Evolutionary conservation across 768 basidiomycete species (phyloP).

Genomic region (Plicaturopsis crispa): DNA sequence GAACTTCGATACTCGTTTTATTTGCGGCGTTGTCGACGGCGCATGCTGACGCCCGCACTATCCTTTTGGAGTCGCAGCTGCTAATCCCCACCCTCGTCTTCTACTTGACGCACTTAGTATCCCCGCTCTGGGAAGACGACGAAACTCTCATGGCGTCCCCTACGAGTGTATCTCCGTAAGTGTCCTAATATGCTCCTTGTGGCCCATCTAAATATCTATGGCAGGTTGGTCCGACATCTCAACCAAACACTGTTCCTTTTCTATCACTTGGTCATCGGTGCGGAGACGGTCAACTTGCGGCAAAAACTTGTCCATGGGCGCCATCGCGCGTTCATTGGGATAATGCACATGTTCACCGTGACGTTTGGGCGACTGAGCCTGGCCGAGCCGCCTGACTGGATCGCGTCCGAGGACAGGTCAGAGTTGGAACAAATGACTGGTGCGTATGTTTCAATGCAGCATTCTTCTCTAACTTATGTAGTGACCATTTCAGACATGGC

Average conservation of each 20-base stretch:
- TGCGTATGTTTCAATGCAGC: conserved; percentile 17
- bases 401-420: conserved; percentile 28
- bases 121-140: conserved; percentile 63
- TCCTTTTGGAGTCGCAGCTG: conserved; percentile 38
- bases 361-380: conserved; percentile 70
- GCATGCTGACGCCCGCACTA: conserved; percentile 28
- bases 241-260: conserved; percentile 52
- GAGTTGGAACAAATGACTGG: conserved; percentile 42
- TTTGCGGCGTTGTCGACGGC: conserved; percentile 30
- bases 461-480: not conserved
- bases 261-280: conserved; percentile 52
- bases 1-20: conserved; percentile 29
- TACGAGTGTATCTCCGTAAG: conserved; percentile 30
- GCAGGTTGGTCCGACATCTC: conserved; percentile 43
- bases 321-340: conserved; percentile 48
- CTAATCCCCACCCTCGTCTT: conserved; percentile 61
- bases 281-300: conserved; percentile 43
- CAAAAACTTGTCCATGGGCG: conserved; percentile 50
- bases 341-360: conserved; percentile 68
- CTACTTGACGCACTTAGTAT: conserved; percentile 43
- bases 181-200: not conserved
- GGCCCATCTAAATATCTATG: conserved; percentile 3
- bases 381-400: conserved; percentile 58
- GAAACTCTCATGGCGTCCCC: conserved; percentile 30
- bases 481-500: conserved; percentile 57